These are phyloP conservation scores for Cyclospora cayetanensis DNA, from an alignment of 169 alveolate genomes.

Conservation along the genomic window DNA sequence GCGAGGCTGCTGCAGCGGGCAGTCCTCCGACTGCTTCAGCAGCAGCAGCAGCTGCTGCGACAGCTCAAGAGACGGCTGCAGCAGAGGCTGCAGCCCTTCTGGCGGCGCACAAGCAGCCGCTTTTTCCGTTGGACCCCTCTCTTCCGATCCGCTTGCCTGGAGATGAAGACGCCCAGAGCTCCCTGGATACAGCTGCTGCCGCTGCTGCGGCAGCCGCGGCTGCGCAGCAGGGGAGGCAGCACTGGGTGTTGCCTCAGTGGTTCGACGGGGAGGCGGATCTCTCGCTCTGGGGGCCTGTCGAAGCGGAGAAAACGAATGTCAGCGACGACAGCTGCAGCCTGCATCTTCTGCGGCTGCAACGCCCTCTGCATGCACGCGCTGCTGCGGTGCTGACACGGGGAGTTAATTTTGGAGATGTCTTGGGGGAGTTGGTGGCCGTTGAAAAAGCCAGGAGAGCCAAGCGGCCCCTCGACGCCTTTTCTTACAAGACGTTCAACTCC, in stretches of 20 bases:
- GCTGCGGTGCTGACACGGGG: conserved; percentile 34
- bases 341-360: conserved; percentile 6
- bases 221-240: neutral
- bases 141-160: conserved; percentile 37
- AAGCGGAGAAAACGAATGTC: neutral
- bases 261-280: conserved; percentile 13
- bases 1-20: neutral
- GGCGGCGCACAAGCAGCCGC: neutral
- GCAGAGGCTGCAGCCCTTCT: conserved; percentile 49
- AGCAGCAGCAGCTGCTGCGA: conserved; percentile 27
- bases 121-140: conserved; percentile 3
- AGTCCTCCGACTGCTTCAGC: neutral
- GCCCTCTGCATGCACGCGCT: neutral
- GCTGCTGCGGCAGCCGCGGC: conserved; percentile 38
- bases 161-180: neutral
- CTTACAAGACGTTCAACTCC: neutral
- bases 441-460: conserved; percentile 8
- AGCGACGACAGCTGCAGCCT: neutral
- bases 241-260: conserved; percentile 30
- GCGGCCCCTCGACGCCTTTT: conserved; percentile 9
- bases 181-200: neutral
- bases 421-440: neutral
- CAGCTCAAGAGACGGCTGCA: conserved; percentile 1
- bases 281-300: neutral
- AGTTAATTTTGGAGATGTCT: neutral